Conservation (phyloP, 768 basidiomycete species). For the Solioccasus polychromus region DNA sequence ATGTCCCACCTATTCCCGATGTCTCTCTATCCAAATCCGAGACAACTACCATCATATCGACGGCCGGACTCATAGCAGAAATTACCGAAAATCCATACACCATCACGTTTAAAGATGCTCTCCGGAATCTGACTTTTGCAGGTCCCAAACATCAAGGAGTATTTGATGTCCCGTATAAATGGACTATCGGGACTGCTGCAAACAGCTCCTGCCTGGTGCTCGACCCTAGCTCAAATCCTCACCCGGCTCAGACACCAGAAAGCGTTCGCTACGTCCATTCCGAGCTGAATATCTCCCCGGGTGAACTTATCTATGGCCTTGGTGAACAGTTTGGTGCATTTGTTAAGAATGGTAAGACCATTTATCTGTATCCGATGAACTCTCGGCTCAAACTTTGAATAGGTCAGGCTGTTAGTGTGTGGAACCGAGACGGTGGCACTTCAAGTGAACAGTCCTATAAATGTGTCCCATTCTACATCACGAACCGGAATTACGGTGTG, state of each 20-base stretch:
- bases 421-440: conserved; percentile 78
- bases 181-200: conserved; percentile 49
- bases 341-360: conserved; percentile 64
- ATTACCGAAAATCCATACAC: conserved; percentile 61
- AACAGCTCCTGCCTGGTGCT: conserved; percentile 56
- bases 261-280: conserved; percentile 47
- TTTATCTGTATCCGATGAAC: conserved; percentile 20
- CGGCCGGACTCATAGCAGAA: conserved; percentile 49
- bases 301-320: conserved; percentile 70
- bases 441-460: conserved; percentile 67
- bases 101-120: conserved; percentile 54
- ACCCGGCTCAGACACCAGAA: conserved; percentile 40
- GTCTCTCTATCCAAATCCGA: conserved; percentile 30
- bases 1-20: conserved; percentile 48
- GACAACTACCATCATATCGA: conserved; percentile 34
- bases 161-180: conserved; percentile 53
- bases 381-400: conserved; percentile 5
- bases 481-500: conserved; percentile 68
- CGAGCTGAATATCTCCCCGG: conserved; percentile 64
- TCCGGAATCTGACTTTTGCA: conserved; percentile 28
- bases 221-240: conserved; percentile 58
- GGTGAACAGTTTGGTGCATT: conserved; percentile 76
- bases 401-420: conserved; percentile 60
- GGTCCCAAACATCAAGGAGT: conserved; percentile 56
- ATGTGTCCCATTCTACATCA: conserved; percentile 67